Base-by-base conservation (phyloP, 768 basidiomycete genomes). In the Tricholoma bakamatsutake region DNA sequence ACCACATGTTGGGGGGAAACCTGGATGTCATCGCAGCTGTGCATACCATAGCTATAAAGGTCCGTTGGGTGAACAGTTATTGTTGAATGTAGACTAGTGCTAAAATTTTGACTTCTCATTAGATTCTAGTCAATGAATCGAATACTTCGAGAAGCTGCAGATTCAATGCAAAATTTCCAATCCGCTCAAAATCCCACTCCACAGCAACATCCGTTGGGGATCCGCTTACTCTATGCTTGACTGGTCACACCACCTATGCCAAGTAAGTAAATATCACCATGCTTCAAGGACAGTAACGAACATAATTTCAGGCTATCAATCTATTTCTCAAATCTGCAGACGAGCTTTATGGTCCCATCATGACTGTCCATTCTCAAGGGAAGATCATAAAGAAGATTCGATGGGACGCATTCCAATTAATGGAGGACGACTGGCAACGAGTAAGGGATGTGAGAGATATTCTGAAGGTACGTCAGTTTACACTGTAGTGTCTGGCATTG, bases 11-110 rank as follows among this genome's bases (percentile, higher is more conserved):
- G 21, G 58, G 62, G 1, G 59, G 64, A n/a, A 67, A 60, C 0
- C 57, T 71, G 0, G 64, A 72, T 55, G 66, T 69, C 1, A 64
- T 74, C 28, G 64, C 72, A 1, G 59, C 67, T 0, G 60, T 72
- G 1, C 53, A 59, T 1, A 72, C 66, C 0, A 54, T 71, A 0
- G 64, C 64, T 0, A 62, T 71, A 59, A 72, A 72, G 62, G 67
- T 69, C 56, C 50, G 66, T 47, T 17, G 37, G 37, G 9, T 57
- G 33, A 5, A 15, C n/a, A n/a, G n/a, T n/a, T 54, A 8, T n/a
- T 12, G 33, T 7, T n/a, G 24, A 10, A n/a, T n/a, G n/a, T n/a
- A n/a, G n/a, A 21, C 39, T 28, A n/a, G 31, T 21, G 9, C 9
- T 15, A 4, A 17, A 18, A 13, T 7, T 52, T 28, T 12, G 30